These are phyloP conservation scores for Penicillium sp. DNA, from an alignment of 2,329 filamentous ascomycete species.

Conservation along the genomic window DNA sequence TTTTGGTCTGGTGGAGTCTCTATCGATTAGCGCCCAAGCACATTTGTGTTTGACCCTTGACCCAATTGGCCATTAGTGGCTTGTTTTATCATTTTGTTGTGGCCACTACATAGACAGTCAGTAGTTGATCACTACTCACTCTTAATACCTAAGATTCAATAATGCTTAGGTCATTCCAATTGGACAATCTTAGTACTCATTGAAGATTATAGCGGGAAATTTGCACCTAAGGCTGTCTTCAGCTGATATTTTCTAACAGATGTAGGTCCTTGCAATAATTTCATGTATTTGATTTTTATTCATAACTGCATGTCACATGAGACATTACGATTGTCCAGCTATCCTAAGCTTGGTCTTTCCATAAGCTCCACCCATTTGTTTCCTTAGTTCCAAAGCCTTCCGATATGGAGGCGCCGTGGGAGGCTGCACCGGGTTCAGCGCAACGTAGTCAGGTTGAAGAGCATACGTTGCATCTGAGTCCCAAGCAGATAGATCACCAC, in stretches of 20 bases:
- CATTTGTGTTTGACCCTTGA: too few species aligned
- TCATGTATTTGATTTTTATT: conserved; percentile 20
- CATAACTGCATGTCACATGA: conserved; percentile 8
- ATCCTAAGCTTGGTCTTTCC: conserved; percentile 66
- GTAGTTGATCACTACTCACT: too few species aligned
- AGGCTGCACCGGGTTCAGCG: conserved; percentile 89
- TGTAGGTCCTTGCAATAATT: conserved; percentile 15
- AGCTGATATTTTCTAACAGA: neutral
- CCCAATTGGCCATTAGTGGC: too few species aligned
- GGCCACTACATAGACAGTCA: too few species aligned
- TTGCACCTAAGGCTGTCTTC: too few species aligned
- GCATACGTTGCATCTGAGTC: conserved; percentile 95
- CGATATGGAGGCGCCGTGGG: conserved; percentile 97
- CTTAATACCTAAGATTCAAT: too few species aligned
- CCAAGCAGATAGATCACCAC: conserved; percentile 91
- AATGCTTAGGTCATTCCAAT: too few species aligned
- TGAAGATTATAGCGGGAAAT: too few species aligned
- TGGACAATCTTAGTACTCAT: too few species aligned
- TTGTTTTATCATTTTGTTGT: too few species aligned
- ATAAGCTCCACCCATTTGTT: conserved; percentile 75
- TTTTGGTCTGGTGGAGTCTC: too few species aligned
- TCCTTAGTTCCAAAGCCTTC: conserved; percentile 82
- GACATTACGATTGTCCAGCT: conserved; percentile 33
- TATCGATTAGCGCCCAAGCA: too few species aligned
- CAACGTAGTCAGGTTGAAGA: conserved; percentile 83